phyloP scores from a whole-genome alignment of 495 filamentous ascomycete genomes.

The Cladorrhinum samala region DNA sequence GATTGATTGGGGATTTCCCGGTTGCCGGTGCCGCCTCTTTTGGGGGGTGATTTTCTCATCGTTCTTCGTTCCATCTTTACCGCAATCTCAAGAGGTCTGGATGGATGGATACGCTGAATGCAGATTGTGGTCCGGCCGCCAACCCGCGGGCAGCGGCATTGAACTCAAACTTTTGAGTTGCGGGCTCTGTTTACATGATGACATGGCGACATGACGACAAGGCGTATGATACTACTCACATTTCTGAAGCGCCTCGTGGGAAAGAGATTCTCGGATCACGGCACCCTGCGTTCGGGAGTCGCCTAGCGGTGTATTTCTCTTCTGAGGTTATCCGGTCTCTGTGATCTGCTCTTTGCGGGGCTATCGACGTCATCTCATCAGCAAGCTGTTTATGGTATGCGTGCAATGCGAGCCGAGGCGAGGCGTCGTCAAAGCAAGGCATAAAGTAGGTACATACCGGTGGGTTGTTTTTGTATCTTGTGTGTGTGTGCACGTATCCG shows the following conservation, averaged over 20 bases:
- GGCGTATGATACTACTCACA: background rate
- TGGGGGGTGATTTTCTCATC: background rate
- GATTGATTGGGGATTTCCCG: background rate
- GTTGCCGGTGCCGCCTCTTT: background rate
- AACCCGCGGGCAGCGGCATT: too few species aligned
- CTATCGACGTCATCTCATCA: slow-evolving; percentile 7
- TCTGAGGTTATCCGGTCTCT: background rate
- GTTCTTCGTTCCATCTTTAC: background rate
- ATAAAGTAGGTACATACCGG: slow-evolving; percentile 3
- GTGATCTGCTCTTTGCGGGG: background rate
- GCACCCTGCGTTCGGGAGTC: too few species aligned
- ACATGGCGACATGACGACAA: too few species aligned
- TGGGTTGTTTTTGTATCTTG: background rate
- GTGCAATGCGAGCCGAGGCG: background rate
- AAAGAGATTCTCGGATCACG: too few species aligned
- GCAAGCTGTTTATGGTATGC: background rate
- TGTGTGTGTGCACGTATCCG: background rate
- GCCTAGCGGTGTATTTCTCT: too few species aligned
- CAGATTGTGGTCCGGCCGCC: background rate
- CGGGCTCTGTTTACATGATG: too few species aligned
- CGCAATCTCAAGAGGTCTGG: too few species aligned
- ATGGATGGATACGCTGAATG: too few species aligned
- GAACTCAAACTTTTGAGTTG: background rate
- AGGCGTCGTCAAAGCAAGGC: background rate
- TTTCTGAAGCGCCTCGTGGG: too few species aligned